Evolutionary conservation across 176 grass and related monocot genomes (phyloP), one percentile per base, ranked within the genome.

Genomic region (Avena atlantica): DNA sequence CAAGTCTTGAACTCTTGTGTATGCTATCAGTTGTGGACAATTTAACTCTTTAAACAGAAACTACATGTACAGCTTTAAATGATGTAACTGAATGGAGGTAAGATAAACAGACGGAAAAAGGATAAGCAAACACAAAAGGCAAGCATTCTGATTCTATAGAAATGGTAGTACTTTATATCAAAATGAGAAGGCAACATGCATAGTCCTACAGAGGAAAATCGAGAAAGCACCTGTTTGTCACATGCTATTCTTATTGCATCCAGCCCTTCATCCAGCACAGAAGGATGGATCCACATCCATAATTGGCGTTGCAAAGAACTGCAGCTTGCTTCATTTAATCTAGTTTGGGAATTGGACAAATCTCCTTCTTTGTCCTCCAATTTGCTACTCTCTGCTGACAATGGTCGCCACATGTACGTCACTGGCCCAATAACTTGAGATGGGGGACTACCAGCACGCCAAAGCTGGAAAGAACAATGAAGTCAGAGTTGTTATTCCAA

Each of bases 241-340:
- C 93, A 94, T 85, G 90, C 93, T 80, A 44, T 72, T 89, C 58
- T 85, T 80, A 98, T 81, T 77, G 82, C 78, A 79, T 86, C 11
- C 83, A 90, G 74, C 31, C 90, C 96, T 69, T 95, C 90, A 44
- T 89, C 49, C 66, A 92, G 91, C 27, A 86, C 86, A 89, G 90
- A 82, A 78, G 96, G 86, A 86, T 98, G 93, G 80, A 98, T 89
- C 93, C 96, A 98, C 89, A 97, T 94, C 95, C 92, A 97, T 81
- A 97, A 84, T 60, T 94, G 79, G 4, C 92, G 88, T 48, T 19
- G 66, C 27, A 71, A 85, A 55, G 47, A 85, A 74, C 21, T 68
- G 24, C n/a, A 8, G 8, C 80, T 79, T 83, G 76, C 55, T 52
- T 68, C 57, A 62, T 79, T 78, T 57, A 48, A 68, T 27, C 34